Conservation (phyloP, 2,329 filamentous ascomycete species). For the Paramyrothecium sp. region DNA sequence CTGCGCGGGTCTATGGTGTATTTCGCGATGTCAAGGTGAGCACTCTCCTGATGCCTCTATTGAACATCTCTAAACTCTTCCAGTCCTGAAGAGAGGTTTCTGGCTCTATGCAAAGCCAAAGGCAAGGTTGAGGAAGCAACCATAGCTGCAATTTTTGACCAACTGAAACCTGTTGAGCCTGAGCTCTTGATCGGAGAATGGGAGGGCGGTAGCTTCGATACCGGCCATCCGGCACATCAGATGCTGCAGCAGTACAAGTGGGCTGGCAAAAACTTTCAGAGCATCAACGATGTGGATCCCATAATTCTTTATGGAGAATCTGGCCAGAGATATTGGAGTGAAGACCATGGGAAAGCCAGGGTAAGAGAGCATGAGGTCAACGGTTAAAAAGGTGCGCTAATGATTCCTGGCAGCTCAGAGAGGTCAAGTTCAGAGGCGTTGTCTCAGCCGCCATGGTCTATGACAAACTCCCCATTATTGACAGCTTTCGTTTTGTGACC, state of each 20-base stretch:
- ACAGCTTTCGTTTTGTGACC: constrained; percentile 24
- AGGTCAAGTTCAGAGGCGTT: constrained; percentile 18
- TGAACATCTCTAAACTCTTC: too few species aligned
- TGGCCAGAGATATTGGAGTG: constrained; percentile 8
- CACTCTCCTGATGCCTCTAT: too few species aligned
- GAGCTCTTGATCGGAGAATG: not conserved
- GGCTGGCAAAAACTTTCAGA: constrained; percentile 27
- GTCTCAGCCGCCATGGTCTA: constrained; percentile 26
- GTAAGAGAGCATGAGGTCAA: not conserved
- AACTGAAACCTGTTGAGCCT: not conserved
- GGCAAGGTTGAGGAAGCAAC: not conserved
- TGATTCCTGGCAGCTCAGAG: constrained; percentile 12
- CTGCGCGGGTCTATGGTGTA: too few species aligned
- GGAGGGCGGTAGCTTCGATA: constrained; percentile 1
- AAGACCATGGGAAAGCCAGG: not conserved
- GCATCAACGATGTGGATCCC: constrained; percentile 26
- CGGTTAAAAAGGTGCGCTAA: not conserved
- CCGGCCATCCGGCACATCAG: not conserved
- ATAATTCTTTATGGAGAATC: constrained; percentile 17
- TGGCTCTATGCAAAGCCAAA: not conserved
- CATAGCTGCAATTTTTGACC: not conserved
- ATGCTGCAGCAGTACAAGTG: constrained; percentile 17
- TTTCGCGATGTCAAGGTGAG: too few species aligned
- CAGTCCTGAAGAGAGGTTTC: not conserved
- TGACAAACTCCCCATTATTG: constrained; percentile 25